phyloP scores from a whole-genome alignment of 2,329 filamentous ascomycete species.

The Byssothecium circinans region DNA sequence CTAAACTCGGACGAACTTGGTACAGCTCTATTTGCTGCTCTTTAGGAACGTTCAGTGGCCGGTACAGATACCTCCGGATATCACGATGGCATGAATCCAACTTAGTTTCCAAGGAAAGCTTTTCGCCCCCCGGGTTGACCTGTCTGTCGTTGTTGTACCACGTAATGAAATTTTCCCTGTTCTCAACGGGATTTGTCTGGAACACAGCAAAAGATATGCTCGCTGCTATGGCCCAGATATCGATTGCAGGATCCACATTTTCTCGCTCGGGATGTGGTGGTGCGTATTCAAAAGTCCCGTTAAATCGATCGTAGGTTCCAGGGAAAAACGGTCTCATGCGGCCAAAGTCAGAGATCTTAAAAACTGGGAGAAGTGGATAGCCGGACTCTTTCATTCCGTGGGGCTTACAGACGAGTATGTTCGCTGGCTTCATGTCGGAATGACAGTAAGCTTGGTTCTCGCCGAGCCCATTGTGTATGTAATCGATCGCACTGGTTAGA shows the following conservation, averaged over 20 bases:
- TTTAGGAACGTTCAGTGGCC: constrained; percentile 9
- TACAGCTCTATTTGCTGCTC: constrained; percentile 3
- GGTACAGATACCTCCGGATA: constrained; percentile 4
- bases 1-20: background rate
- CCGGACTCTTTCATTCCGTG: background rate
- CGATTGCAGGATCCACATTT: constrained; percentile 12
- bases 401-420: constrained; percentile 69
- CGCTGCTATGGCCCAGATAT: constrained; percentile 29
- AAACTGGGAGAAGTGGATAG: constrained; percentile 20
- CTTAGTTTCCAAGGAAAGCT: background rate
- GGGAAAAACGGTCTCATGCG: constrained; percentile 12
- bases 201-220: constrained; percentile 13
- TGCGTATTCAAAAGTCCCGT: constrained; percentile 24
- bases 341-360: constrained; percentile 28
- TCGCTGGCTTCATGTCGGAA: constrained; percentile 90
- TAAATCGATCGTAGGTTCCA: background rate
- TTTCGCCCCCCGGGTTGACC: background rate
- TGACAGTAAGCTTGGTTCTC: constrained; percentile 61
- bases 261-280: constrained; percentile 10
- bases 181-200: background rate
- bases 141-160: background rate
- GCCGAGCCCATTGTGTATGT: constrained; percentile 20
- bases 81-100: background rate
- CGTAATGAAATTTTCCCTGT: constrained; percentile 4
- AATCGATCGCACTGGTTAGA: constrained; percentile 12